Evolutionary conservation across 345 rosid genomes (phyloP).

Genomic region (Anastatica hierochuntica): DNA sequence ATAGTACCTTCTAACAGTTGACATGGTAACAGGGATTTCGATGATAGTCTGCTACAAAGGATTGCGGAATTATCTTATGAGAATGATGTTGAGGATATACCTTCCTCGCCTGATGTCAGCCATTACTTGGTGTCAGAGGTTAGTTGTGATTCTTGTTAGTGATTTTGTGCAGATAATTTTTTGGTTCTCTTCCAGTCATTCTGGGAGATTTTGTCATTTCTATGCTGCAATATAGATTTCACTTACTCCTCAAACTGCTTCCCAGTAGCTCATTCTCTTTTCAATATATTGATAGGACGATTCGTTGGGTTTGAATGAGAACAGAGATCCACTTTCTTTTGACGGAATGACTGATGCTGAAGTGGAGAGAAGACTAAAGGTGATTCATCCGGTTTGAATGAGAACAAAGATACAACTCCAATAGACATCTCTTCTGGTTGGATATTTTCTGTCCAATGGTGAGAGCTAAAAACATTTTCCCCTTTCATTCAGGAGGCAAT

Average conservation of each 20-base stretch:
- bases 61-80: constrained; percentile 71
- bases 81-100: constrained; percentile 59
- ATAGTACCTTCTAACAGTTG: constrained; percentile 13
- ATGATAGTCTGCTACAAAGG: constrained; percentile 76
- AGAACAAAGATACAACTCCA: constrained; percentile 44
- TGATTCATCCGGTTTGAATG: constrained; percentile 36
- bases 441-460: neutral
- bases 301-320: constrained; percentile 47
- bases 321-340: constrained; percentile 54
- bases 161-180: neutral
- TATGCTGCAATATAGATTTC: constrained; percentile 2
- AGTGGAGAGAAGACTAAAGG: constrained; percentile 84
- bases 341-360: constrained; percentile 89
- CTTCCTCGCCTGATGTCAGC: constrained; percentile 95
- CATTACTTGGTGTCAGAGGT: constrained; percentile 87
- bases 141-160: constrained; percentile 25
- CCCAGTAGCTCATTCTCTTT: constrained; percentile 15
- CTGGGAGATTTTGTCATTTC: neutral
- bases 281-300: constrained; percentile 76
- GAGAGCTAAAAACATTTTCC: neutral
- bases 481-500: constrained; percentile 60
- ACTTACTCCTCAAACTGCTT: constrained; percentile 2
- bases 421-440: neutral
- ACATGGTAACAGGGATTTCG: constrained; percentile 69
- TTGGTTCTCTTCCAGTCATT: constrained; percentile 7